Base-by-base conservation (phyloP, 2,329 filamentous ascomycete species). In the Didymella pomorum region DNA sequence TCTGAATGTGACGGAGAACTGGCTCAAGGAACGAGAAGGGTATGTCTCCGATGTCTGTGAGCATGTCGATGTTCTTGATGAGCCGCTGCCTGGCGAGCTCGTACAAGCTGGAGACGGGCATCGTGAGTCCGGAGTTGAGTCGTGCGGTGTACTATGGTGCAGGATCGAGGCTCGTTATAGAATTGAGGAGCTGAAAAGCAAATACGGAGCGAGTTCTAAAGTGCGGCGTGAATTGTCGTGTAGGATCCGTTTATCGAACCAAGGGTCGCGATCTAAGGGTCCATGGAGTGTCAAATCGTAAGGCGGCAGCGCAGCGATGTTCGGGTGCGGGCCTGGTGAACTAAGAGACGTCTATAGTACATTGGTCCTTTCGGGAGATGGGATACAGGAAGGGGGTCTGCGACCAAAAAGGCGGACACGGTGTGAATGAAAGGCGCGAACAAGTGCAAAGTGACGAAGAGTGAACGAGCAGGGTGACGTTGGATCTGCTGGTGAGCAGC, bases 31-130 rank as follows among this genome's bases (percentile, higher is more conserved):
- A 79, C 23, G 83, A 78, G 77, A 89, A 92, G 3, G 89, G 87
- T 37, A 93, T 80, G 56, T 88, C 84, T 64, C 91, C 91, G 43
- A 97, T 81, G 74, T 91, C 88, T 44, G 82, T 82, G 55, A 97
- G 76, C 58, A 74, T 68, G 54, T 74, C 63, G 59, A 80, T 73
- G 66, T 79, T 78, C 54, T 75, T 74, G 56, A 79, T 76, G 18
- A 79, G 72, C 52, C 76, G 75, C 56, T 74, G 74, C 45, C 69
- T 73, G 43, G 78, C 78, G 63, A 81, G 74, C 52, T 75, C 67
- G 61, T 71, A 70, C 39, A 81, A 76, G 46, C 71, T 72, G 31
- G 71, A 59, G 47, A 71, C 75, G n/a, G 72, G 71, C 74, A 77
- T 77, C 41, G 37, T 69, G 42, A 14, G 9, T 25, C 12, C 20